Percentiles rank a stretch among this genome's conserved stretches.
Evolutionary conservation across 2,329 filamentous ascomycete genomes (phyloP).

Genomic region (Cladosporium halotolerans): DNA sequence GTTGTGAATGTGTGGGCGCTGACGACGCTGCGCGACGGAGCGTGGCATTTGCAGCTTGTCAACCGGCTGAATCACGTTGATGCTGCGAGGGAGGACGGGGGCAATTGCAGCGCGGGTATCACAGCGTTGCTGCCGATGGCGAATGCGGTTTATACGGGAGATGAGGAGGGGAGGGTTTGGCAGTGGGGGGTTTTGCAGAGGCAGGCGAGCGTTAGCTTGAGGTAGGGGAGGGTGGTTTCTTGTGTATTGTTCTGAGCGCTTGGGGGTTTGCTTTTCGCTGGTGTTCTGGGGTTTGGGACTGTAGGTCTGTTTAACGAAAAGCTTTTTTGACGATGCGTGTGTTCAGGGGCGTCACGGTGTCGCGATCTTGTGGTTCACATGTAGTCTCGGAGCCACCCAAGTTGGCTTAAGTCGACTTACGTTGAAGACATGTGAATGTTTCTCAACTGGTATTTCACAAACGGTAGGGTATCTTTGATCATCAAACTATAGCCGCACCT

Average conservation of each 20-base stretch:
- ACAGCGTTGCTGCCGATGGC: constrained; percentile 82
- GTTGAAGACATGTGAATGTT: no score
- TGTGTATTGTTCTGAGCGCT: neutral
- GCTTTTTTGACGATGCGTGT: no score
- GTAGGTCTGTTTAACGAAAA: no score
- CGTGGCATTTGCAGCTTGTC: constrained; percentile 71
- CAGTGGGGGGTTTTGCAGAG: constrained; percentile 32
- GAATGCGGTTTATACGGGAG: constrained; percentile 81
- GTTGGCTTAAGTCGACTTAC: no score
- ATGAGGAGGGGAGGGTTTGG: constrained; percentile 78
- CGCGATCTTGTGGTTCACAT: no score
- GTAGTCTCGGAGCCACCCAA: no score
- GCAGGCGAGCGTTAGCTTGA: constrained; percentile 3
- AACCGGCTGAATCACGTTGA: constrained; percentile 78
- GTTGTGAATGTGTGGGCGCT: constrained; percentile 70
- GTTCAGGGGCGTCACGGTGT: no score
- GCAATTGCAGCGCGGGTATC: constrained; percentile 58
- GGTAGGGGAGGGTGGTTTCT: neutral
- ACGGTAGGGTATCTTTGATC: neutral
- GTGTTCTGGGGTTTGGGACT: neutral
- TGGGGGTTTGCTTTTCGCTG: neutral
- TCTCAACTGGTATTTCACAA: no score
- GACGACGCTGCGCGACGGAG: constrained; percentile 50
- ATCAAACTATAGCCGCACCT: neutral
- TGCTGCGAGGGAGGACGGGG: constrained; percentile 54